A percentile compares a stretch with the other conserved stretches of the same genome.
Evolutionary conservation across 768 basidiomycete genomes (phyloP).

Genomic region (Lactarius deliciosus): DNA sequence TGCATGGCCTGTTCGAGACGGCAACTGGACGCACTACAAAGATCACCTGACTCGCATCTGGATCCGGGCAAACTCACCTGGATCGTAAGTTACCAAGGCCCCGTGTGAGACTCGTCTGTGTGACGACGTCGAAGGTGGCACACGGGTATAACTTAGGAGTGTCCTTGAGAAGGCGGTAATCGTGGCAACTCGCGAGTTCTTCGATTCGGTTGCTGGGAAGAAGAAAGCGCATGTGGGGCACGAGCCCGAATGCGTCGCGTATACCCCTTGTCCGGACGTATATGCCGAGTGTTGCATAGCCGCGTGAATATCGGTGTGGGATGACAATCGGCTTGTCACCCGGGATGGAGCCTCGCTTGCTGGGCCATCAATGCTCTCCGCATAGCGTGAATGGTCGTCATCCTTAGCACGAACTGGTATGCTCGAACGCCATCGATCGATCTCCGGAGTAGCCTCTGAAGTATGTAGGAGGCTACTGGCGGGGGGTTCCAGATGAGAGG

Average conservation of each 20-base stretch:
- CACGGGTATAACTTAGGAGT: not conserved
- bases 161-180: not conserved
- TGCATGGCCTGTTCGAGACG: not conserved
- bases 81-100: no score
- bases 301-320: constrained; percentile 2
- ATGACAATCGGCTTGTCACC: constrained; percentile 10
- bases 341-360: constrained; percentile 4
- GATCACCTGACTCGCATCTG: no score
- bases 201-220: not conserved
- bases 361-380: constrained; percentile 5
- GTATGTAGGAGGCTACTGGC: no score
- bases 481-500: not conserved
- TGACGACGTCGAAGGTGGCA: not conserved
- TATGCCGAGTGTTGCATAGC: not conserved
- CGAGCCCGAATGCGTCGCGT: not conserved
- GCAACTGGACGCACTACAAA: no score
- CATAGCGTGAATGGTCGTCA: not conserved
- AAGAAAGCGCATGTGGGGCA: not conserved
- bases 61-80: no score
- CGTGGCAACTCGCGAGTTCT: constrained; percentile 15
- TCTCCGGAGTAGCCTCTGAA: constrained; percentile 8
- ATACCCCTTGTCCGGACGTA: not conserved
- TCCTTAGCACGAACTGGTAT: not conserved
- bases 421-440: constrained; percentile 14
- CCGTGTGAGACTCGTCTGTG: not conserved